Base-by-base conservation (phyloP, 2,329 filamentous ascomycete genomes). In the Trichoderma oligosporum region DNA sequence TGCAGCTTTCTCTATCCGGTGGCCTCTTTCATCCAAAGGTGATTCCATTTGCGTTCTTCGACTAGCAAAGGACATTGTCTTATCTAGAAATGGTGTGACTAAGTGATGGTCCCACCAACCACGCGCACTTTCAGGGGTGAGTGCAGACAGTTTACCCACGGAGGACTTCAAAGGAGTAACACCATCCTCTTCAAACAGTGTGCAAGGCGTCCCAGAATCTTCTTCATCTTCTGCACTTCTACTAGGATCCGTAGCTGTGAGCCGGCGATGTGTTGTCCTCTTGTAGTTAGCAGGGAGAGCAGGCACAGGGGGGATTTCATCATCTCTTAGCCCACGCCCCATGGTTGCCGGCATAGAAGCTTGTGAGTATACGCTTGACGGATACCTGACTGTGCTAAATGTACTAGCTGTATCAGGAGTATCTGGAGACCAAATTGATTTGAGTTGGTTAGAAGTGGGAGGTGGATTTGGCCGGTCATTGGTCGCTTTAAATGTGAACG, bases 81-180 rank as follows among this genome's bases (percentile, higher is more conserved):
- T 78, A 65, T 80, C 76, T 14, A 72, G 64, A 65, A 91, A 91
- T 0, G 88, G 88, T 1, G 87, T 88, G 7, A 82, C 85, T 56
- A 91, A 83, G 62, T 88, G 80, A 65, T 89, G 79, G 64, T 89
- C 88, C 88, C 88, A 91, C 87, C 88, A 91, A 18, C 88, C 54
- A 39, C 76, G 79, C 25, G 81, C 82, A 38, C 80, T 82, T 46
- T 77, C 70, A 42, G 77, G 70, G 39, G 74, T 71, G 62, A 74
- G 47, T 45, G 68, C 66, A 7, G 69, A 65, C 7, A 68, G 70
- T 51, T 73, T 76, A 12, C 70, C 66, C 56, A 71, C 75, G 36
- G 68, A 62, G 5, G 74, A 74, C 58, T 73, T 72, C 27, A 74
- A 57, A 66, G 71, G 66, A 66, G 69, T 25, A 67, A 72, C 76